Evolutionary conservation across 176 grass and related monocot genomes (phyloP).

Genomic region (Cenchrus fungigraminus): DNA sequence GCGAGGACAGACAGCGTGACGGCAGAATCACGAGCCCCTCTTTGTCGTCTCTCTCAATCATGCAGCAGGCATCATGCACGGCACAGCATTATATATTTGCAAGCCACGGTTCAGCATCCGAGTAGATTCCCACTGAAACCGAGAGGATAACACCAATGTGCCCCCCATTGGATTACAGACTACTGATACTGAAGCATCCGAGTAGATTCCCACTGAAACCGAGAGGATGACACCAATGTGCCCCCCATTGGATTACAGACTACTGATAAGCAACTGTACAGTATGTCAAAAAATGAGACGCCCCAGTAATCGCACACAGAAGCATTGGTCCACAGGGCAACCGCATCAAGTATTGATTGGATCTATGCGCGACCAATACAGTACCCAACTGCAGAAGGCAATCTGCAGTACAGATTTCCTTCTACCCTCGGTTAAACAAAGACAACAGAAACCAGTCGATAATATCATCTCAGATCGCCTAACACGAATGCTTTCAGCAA

Average conservation of each 20-base stretch:
- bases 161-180: too few relatives aligned
- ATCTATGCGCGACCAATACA: background rate
- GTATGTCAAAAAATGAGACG: too few relatives aligned
- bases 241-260: too few relatives aligned
- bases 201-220: background rate
- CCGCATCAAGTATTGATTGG: too few relatives aligned
- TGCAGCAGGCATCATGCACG: too few relatives aligned
- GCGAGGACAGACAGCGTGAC: slow-evolving; percentile 17
- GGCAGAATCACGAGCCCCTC: background rate
- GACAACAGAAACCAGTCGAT: background rate
- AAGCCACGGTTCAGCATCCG: too few relatives aligned
- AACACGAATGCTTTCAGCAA: background rate
- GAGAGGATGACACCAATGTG: background rate
- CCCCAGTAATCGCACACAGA: too few relatives aligned
- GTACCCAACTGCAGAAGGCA: background rate
- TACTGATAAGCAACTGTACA: background rate
- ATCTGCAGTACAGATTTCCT: background rate
- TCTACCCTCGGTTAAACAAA: background rate
- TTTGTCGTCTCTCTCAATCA: background rate
- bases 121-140: background rate
- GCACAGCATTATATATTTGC: too few relatives aligned
- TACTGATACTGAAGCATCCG: background rate
- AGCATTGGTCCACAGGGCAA: background rate
- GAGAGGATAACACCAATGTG: background rate
- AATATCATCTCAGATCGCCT: background rate